Evolutionary conservation across 306 rosid genomes (phyloP).

Genomic region (Vicia sativa): DNA sequence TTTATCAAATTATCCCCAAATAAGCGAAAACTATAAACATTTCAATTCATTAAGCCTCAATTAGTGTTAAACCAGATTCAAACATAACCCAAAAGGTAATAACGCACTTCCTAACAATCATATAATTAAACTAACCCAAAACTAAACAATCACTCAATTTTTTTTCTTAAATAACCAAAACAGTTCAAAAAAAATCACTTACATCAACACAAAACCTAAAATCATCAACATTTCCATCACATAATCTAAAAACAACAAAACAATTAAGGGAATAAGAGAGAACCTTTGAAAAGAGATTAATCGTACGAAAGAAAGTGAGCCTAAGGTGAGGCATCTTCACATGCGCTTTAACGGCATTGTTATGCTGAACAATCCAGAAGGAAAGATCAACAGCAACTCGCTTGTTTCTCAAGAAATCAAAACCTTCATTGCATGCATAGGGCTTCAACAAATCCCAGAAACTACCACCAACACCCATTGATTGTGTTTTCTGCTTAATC

Average conservation of each 20-base stretch:
- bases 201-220: not conserved
- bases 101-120: not conserved
- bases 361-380: constrained; percentile 87
- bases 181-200: not conserved
- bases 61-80: not conserved
- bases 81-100: not conserved
- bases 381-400: constrained; percentile 95
- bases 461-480: constrained; percentile 83
- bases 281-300: constrained; percentile 85
- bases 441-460: constrained; percentile 93
- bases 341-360: constrained; percentile 60
- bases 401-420: constrained; percentile 90
- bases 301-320: constrained; percentile 80
- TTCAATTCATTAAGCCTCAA: not conserved
- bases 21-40: not conserved
- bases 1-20: not conserved
- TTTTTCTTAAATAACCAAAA: constrained; percentile 14
- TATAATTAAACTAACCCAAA: constrained; percentile 5
- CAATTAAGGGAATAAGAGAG: not conserved
- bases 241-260: constrained; percentile 1
- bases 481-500: constrained; percentile 17
- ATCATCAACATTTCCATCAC: not conserved
- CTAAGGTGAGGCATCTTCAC: constrained; percentile 74
- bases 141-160: not conserved
- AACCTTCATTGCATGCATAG: constrained; percentile 67